Conservation (phyloP, 139 green algal species). For the Chlorella sp. region DNA sequence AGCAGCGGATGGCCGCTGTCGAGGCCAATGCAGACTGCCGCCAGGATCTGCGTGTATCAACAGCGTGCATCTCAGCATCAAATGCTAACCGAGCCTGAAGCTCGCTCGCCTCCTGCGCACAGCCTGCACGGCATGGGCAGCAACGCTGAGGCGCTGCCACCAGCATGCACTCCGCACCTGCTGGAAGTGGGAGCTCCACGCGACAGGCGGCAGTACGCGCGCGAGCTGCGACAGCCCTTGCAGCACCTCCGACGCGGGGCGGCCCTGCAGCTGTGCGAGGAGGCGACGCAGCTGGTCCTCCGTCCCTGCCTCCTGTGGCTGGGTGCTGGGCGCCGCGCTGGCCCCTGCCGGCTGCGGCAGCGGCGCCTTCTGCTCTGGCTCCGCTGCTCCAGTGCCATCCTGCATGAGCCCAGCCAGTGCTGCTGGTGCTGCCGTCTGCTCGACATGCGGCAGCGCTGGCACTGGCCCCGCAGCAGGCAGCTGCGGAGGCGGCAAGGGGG, state of each 20-base stretch:
- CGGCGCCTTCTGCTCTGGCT: too few species aligned
- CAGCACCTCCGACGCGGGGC: slow-evolving; percentile 31
- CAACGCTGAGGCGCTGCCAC: background rate
- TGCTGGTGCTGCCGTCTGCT: too few species aligned
- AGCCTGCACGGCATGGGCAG: background rate
- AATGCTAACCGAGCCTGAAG: too few species aligned
- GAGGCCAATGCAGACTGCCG: slow-evolving; percentile 31
- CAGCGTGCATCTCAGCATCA: too few species aligned
- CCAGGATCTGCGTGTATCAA: slow-evolving; percentile 10
- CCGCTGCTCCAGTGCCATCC: too few species aligned
- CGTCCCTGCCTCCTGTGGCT: too few species aligned
- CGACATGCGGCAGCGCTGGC: slow-evolving; percentile 15
- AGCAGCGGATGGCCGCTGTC: slow-evolving; percentile 20
- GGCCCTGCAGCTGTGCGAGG: slow-evolving; percentile 30
- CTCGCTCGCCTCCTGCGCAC: too few species aligned
- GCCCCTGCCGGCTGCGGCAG: too few species aligned
- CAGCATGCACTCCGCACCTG: slow-evolving; percentile 17
- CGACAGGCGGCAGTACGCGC: slow-evolving; percentile 20
- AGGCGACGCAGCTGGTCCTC: slow-evolving; percentile 32
- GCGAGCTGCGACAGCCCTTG: slow-evolving; percentile 37
- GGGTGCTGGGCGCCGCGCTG: too few species aligned
- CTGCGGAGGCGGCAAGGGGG: background rate
- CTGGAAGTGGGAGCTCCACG: slow-evolving; percentile 41
- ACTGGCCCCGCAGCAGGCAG: background rate
- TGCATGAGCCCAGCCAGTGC: too few species aligned